Base-by-base conservation (phyloP, 331 rosid species). In the Saraca asoca region DNA sequence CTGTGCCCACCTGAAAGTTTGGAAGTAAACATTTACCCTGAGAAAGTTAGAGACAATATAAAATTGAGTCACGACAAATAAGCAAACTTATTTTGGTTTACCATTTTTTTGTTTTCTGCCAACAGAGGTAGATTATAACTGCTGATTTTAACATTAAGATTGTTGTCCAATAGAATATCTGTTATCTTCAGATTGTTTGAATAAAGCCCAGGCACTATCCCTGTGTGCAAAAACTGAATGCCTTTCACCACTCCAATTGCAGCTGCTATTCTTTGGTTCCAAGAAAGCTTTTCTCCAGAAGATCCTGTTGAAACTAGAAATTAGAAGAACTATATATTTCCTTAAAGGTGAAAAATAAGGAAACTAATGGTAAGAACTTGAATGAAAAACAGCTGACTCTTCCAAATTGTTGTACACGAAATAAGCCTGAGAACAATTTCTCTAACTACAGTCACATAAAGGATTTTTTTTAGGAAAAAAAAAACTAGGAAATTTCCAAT, bases 201-300 rank as follows among this genome's bases (percentile, higher is more conserved):
- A 50, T 83, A 88, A 11, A 93, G 68, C 20, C 98, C 98, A 15
- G 98, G 97, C 66, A 90, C 94, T 34, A 79, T 88, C 69, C 98
- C 97, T 39, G 98, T 88, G 76, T 93, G 98, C 78, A 93, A 79
- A 82, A 90, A 93, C 68, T 86, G 98, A 81, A 93, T 67, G 51
- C 96, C 97, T 82, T 88, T 90, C 63, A 77, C 85, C 45, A 88
- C 85, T 80, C 92, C 97, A 33, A 93, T 88, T 19, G 95, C 90
- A 34, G 96, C 92, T 41, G 80, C 69, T 76, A 93, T 86, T 83
- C 98, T 90, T 39, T 88, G 96, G 39, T 74, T 66, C 98, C 97
- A 93, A 37, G 84, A 68, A 75, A 93, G 85, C 78, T 78, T 93
- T 60, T 79, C 73, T 54, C 77, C 80, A 2, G 72, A 62, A 62